Evolutionary conservation across 805 yeast genomes (phyloP).

Genomic region (Yamadazyma sp.): DNA sequence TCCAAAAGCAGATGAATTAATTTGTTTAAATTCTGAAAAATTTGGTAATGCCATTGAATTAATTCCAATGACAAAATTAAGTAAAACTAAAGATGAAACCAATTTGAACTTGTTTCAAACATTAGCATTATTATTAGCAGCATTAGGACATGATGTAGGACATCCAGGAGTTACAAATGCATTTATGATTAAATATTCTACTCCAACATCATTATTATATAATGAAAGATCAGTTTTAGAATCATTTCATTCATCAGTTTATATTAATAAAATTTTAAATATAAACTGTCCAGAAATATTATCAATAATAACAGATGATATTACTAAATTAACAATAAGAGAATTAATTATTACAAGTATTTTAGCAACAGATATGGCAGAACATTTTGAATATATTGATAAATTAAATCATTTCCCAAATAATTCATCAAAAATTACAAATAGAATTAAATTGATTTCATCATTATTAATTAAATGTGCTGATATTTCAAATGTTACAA

Average conservation of each 20-base stretch:
- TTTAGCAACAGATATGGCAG: conserved; percentile 84
- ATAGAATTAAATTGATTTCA: conserved; percentile 45
- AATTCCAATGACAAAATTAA: conserved; percentile 9
- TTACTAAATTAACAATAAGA: conserved; percentile 14
- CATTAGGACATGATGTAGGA: conserved; percentile 93
- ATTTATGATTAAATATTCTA: conserved; percentile 53
- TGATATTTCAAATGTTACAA: conserved; percentile 88
- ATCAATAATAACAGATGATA: conserved; percentile 11
- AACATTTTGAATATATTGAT: conserved; percentile 69
- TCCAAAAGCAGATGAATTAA: conserved; percentile 28
- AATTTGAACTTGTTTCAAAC: conserved; percentile 41
- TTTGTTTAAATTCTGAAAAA: conserved; percentile 11
- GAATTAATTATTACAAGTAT: conserved; percentile 35
- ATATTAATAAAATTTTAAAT: conserved; percentile 38
- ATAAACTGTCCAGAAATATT: conserved; percentile 37
- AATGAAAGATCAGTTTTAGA: conserved; percentile 73
- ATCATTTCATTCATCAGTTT: conserved; percentile 72
- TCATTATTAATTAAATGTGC: conserved; percentile 86
- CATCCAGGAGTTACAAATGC: conserved; percentile 95
- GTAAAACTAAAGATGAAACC: conserved; percentile 16
- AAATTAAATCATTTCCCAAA: conserved; percentile 38
- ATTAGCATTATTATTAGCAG: conserved; percentile 68
- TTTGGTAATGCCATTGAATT: conserved; percentile 16
- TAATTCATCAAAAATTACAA: conserved; percentile 11
- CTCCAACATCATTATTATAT: conserved; percentile 65